Evolutionary conservation across 371 early-diverging fungal species (phyloP).

Genomic region (Rhizomucor miehei): DNA sequence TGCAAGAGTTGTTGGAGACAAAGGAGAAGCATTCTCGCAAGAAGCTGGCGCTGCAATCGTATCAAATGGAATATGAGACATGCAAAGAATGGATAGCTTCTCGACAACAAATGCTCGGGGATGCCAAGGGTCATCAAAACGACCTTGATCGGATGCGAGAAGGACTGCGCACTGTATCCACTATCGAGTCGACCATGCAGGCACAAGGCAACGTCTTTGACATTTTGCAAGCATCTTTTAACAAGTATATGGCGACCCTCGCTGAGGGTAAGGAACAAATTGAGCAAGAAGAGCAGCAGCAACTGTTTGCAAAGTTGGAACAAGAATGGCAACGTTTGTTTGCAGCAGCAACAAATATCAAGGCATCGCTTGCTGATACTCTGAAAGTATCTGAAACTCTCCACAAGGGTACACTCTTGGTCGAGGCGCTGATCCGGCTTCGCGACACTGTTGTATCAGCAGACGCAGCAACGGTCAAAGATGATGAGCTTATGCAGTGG

Average conservation of each 20-base stretch:
- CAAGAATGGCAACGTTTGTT: too few relatives aligned
- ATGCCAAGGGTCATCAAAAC: neutral
- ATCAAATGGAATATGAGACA: constrained; percentile 23
- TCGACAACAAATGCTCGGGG: constrained; percentile 11
- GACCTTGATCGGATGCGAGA: constrained; percentile 13
- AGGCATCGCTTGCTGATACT: too few relatives aligned
- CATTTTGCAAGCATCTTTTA: constrained; percentile 16
- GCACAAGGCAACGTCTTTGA: constrained; percentile 20
- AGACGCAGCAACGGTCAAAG: constrained; percentile 14
- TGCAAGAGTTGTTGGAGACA: constrained; percentile 31
- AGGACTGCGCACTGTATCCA: constrained; percentile 23
- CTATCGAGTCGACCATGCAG: constrained; percentile 28
- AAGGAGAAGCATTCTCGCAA: constrained; percentile 41
- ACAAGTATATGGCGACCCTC: constrained; percentile 22
- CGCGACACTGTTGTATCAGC: too few relatives aligned
- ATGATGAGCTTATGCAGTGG: constrained; percentile 33
- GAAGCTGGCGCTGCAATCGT: constrained; percentile 24
- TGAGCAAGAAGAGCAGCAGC: too few relatives aligned
- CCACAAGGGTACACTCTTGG: too few relatives aligned
- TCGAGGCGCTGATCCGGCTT: too few relatives aligned
- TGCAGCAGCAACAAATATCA: too few relatives aligned
- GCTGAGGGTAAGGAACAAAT: constrained; percentile 9
- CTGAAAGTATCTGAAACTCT: too few relatives aligned
- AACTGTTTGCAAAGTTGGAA: too few relatives aligned
- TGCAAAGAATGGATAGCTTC: constrained; percentile 34